Evolutionary conservation across 768 basidiomycete species (phyloP), one percentile per base, ranked within the genome.

Genomic region (Amanita rimosa): DNA sequence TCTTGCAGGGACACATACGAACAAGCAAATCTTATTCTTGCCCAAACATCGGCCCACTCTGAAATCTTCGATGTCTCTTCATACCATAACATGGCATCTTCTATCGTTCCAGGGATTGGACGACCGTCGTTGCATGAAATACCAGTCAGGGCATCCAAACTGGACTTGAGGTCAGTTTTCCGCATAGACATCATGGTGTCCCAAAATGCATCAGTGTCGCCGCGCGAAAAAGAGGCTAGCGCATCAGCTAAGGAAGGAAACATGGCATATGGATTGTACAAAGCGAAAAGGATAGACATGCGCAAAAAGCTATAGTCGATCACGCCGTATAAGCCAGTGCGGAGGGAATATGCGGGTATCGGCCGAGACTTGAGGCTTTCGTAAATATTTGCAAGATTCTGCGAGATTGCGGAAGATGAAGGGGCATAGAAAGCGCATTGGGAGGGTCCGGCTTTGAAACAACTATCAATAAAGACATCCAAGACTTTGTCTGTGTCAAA

Each of bases 371-470:
- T 22, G 16, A 36, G 9, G 10, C 11, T 36, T 2, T 60, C 57
- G 42, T 64, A 67, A 1, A 73, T 50, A 1, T 46, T 46, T 1
- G 65, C 67, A 6, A 72, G 54, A 33, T 71, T 72, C 7, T 55
- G 54, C 4, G 56, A 51, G 19, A 73, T 65, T 3, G 60, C 58
- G 0, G 56, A 55, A 0, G 71, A 54, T 2, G 62, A 63, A 0
- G 67, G 59, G 4, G 69, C 64, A 54, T 64, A 69, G 57, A 73
- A 70, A 3, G 66, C 44, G 50, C 72, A 73, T 29, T 35, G 44
- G 4, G 48, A 33, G 0, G 67, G 66, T 0, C 71, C 72, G 2
- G 67, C 70, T 0, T 59, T 57, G 27, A 61, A 60, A 45, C 71
- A 73, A 11, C 58, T 60, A 2, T 24, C 22, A 24, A 24, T 3